Evolutionary conservation across 768 basidiomycete genomes (phyloP), one percentile per base, ranked within the genome.

Genomic region (Tricholoma matsutake): DNA sequence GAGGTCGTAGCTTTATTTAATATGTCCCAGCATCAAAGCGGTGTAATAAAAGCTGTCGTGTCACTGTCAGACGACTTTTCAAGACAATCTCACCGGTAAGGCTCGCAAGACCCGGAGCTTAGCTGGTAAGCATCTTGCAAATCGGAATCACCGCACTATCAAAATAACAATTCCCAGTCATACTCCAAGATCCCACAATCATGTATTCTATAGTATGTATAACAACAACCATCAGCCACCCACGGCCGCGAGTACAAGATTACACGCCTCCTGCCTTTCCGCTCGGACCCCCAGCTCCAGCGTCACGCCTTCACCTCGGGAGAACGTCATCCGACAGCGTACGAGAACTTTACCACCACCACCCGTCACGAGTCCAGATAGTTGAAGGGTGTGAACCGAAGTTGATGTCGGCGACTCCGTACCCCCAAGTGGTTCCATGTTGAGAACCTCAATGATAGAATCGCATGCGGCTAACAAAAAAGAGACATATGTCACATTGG

Each of bases 311-410:
- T 89, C 81, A 14, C 92, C 94, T 62, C 87, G 79, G 47, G 91
- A 88, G 75, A 85, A 98, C 10, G 96, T 98, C 97, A 98, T 99
- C 63, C 96, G 84, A 78, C 91, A 92, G 63, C 95, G 86, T 22
- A 87, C 95, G 59, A 99, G 83, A 32, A 97, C 92, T 78, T 98
- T 98, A n/a, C 95, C 96, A 25, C 92, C 94, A 22, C 95, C 95
- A 32, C 96, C 96, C 25, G 84, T 82, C 16, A 97, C 90, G 64
- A 98, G 69, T 47, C 97, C 97, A 14, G 95, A 93, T 45, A 99
- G 74, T 69, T 96, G 96, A 58, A 99, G 82, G 29, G 96, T 96
- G 75, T 99, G 97, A 54, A 98, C 91, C 3, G 94, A 88, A 8
- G 87, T 80, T 28, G 92, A 92, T 18, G 86, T 78, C 0, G 96